Percentiles rank a stretch among this genome's conserved stretches.
Conservation (phyloP, 768 basidiomycete genomes). For the Crepidotus variabilis region DNA sequence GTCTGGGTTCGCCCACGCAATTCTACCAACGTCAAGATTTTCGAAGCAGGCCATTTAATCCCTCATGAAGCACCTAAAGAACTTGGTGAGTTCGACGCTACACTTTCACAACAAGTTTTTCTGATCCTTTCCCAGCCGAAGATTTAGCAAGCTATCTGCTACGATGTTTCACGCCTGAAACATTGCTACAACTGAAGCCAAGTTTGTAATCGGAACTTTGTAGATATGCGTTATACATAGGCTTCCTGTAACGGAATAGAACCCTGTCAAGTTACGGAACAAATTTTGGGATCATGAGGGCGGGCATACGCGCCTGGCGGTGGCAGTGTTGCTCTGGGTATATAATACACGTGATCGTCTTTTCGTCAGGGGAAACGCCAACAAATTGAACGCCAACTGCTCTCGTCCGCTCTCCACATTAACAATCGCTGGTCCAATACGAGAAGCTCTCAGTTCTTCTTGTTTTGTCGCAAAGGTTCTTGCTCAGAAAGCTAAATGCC, state of each 20-base stretch:
- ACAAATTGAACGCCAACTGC: neutral
- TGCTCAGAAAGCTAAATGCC: neutral
- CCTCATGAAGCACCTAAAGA: conserved; percentile 35
- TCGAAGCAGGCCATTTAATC: conserved; percentile 41
- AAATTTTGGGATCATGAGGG: neutral
- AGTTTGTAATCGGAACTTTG: neutral
- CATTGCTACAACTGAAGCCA: neutral
- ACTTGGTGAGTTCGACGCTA: conserved; percentile 11
- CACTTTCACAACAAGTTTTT: neutral
- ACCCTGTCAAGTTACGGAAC: neutral
- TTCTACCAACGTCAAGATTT: conserved; percentile 35
- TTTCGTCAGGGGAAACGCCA: neutral
- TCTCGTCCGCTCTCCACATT: neutral
- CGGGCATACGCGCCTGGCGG: neutral
- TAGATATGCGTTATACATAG: no score
- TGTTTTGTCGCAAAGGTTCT: neutral
- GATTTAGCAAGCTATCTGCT: neutral
- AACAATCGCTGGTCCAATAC: neutral
- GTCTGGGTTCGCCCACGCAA: conserved; percentile 44
- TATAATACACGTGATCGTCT: neutral
- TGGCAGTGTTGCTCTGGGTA: neutral
- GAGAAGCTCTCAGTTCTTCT: neutral
- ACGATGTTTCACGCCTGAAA: neutral
- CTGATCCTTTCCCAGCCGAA: neutral
- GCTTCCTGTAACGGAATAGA: no score